Evolutionary conservation across 306 rosid species (phyloP).

Genomic region (Prosopis cineraria): DNA sequence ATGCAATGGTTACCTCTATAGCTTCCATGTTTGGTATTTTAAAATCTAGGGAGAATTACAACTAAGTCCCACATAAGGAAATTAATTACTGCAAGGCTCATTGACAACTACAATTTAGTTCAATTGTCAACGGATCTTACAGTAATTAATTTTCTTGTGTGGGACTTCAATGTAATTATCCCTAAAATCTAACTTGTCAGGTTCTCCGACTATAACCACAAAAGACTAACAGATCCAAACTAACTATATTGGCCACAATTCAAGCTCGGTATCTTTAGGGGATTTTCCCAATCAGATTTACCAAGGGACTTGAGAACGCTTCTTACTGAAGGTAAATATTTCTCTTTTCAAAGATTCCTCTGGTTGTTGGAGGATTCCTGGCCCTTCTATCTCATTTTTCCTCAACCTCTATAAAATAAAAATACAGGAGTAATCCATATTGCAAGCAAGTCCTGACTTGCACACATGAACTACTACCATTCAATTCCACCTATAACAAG

Average conservation of each 20-base stretch:
- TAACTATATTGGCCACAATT: not conserved
- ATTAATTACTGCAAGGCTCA: no score
- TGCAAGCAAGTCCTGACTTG: not conserved
- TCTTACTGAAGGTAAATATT: not conserved
- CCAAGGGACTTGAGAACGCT: not conserved
- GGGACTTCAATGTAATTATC: no score
- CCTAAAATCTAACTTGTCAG: not conserved
- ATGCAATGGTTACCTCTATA: not conserved
- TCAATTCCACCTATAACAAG: not conserved
- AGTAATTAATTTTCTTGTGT: no score
- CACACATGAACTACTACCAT: not conserved
- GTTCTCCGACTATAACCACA: not conserved
- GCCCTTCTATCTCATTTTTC: not conserved
- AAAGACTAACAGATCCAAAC: not conserved
- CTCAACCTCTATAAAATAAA: not conserved
- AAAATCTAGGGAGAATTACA: no score
- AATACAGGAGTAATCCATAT: not conserved
- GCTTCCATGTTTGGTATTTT: not conserved
- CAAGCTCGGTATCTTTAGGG: not conserved
- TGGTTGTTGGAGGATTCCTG: not conserved
- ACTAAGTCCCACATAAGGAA: no score
- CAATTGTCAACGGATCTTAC: no score
- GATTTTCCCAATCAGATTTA: not conserved
- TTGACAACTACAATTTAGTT: no score
- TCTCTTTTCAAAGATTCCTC: not conserved